Percentiles rank a stretch among this genome's conserved stretches.
These are phyloP conservation scores for Tanacetum coccineum DNA, from an alignment of 129 eudicot genomes.

Conservation along the genomic window DNA sequence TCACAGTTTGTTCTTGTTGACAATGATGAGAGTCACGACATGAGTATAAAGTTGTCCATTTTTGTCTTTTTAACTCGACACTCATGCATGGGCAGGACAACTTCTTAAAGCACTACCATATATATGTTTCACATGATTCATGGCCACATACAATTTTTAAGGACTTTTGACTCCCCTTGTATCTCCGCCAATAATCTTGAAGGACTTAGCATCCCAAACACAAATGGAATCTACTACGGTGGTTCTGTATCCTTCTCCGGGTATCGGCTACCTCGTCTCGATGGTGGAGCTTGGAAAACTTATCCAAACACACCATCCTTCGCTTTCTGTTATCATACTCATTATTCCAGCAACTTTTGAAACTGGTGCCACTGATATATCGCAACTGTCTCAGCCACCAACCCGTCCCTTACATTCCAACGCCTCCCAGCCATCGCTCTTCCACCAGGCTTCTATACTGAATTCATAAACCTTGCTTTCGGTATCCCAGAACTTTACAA, in stretches of 20 bases:
- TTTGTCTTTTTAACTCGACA: too few species aligned
- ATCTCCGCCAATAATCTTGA: too few species aligned
- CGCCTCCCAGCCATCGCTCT: constrained; percentile 36
- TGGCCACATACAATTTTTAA: too few species aligned
- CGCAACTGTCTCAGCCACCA: constrained; percentile 25
- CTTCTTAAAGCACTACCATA: too few species aligned
- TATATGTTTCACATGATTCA: too few species aligned
- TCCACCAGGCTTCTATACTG: constrained; percentile 23
- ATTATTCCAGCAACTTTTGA: constrained; percentile 21
- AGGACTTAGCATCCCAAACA: too few species aligned
- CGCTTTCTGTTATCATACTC: constrained; percentile 31
- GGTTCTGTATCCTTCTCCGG: constrained; percentile 39
- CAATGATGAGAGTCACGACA: too few species aligned
- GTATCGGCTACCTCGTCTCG: constrained; percentile 39
- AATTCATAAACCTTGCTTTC: constrained; percentile 18
- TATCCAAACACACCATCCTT: constrained; percentile 32
- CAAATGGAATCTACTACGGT: constrained; percentile 2
- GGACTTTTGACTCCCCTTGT: too few species aligned
- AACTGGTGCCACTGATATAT: constrained; percentile 34
- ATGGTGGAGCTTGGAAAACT: constrained; percentile 54
- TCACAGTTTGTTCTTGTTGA: too few species aligned
- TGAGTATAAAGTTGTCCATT: too few species aligned
- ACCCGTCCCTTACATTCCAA: constrained; percentile 45
- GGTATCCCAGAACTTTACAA: constrained; percentile 37
- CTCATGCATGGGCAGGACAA: too few species aligned